Percentiles rank a stretch among this genome's conserved stretches.
Evolutionary conservation across 768 basidiomycete species (phyloP).

Genomic region (Leccinum subgranulosum): DNA sequence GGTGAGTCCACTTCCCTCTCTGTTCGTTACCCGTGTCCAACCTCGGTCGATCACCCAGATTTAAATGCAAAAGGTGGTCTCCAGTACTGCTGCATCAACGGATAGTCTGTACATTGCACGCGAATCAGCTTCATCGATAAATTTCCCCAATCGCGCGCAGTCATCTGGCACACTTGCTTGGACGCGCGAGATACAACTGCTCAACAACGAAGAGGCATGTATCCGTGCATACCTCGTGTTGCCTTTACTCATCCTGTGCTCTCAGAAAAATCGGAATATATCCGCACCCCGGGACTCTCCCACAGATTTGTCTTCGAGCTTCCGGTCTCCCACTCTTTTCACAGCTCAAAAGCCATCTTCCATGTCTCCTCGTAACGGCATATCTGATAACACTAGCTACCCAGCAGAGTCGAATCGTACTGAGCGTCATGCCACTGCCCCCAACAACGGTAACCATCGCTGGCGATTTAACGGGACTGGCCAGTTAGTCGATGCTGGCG

Average conservation of each 20-base stretch:
- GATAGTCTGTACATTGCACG: constrained; percentile 35
- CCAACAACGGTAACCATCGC: constrained; percentile 40
- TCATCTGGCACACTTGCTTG: constrained; percentile 41
- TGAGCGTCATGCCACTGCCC: constrained; percentile 37
- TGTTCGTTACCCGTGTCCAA: constrained; percentile 18
- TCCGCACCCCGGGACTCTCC: constrained; percentile 39
- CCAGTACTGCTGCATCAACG: constrained; percentile 45
- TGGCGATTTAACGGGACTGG: constrained; percentile 67
- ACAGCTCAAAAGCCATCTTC: constrained; percentile 38
- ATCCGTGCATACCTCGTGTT: constrained; percentile 24
- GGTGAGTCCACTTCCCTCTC: constrained; percentile 30
- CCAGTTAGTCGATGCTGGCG: constrained; percentile 56
- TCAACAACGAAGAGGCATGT: constrained; percentile 44
- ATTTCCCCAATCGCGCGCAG: constrained; percentile 28
- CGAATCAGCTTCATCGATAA: constrained; percentile 35
- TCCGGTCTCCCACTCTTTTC: constrained; percentile 30
- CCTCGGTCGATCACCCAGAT: constrained; percentile 33
- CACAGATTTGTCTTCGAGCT: constrained; percentile 32
- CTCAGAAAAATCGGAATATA: constrained; percentile 47
- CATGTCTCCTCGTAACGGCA: constrained; percentile 48
- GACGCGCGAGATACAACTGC: constrained; percentile 43
- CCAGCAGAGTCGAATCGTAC: constrained; percentile 28
- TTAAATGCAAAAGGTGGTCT: constrained; percentile 73
- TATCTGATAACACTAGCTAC: constrained; percentile 21
- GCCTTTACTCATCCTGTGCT: constrained; percentile 15